Evolutionary conservation across 2,329 filamentous ascomycete species (phyloP).

Genomic region (Rhinocladiella similis): DNA sequence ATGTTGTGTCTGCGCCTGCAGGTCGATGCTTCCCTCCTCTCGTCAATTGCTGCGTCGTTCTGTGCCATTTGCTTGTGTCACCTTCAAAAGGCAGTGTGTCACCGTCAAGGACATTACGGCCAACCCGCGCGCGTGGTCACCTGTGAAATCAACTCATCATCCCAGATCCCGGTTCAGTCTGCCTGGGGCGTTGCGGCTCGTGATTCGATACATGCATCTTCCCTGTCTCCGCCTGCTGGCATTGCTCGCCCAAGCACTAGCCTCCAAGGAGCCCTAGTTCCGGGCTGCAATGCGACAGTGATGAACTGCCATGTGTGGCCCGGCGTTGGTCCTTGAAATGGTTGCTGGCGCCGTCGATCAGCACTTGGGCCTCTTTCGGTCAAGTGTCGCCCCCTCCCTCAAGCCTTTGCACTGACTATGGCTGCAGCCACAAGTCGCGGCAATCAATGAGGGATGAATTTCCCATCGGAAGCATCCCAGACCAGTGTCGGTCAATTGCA

Average conservation of each 20-base stretch:
- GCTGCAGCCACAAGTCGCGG: not conserved
- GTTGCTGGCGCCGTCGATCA: conserved; percentile 19
- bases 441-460: conserved; percentile 5
- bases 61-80: not conserved
- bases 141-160: not conserved
- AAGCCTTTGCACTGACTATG: not conserved
- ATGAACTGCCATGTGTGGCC: conserved; percentile 23
- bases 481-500: too few species aligned
- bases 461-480: conserved; percentile 6
- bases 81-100: not conserved
- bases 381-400: conserved; percentile 10
- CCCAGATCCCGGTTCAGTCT: conserved; percentile 1
- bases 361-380: conserved; percentile 7
- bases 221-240: conserved; percentile 18
- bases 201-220: not conserved
- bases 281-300: conserved; percentile 18
- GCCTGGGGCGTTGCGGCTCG: not conserved
- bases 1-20: not conserved
- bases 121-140: not conserved
- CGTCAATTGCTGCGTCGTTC: not conserved
- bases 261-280: conserved; percentile 15
- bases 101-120: not conserved
- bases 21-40: too few species aligned
- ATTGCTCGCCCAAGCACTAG: conserved; percentile 8
- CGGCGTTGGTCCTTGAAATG: conserved; percentile 22